Base-by-base conservation (phyloP, 2,329 filamentous ascomycete genomes). In the Hypoxylon sp. region DNA sequence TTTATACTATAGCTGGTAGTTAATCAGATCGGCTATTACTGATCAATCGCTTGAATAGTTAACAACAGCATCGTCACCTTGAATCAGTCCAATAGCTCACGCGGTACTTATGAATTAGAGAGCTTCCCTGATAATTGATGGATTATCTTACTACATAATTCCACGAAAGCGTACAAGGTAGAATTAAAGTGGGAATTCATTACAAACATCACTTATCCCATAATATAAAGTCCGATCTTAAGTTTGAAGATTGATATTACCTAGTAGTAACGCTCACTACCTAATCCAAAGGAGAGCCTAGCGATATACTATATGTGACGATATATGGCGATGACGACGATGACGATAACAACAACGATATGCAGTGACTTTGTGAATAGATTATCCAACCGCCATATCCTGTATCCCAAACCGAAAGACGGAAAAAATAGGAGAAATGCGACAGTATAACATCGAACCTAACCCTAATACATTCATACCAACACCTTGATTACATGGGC, bases 161-260 rank as follows among this genome's bases (percentile, higher is more conserved):
- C 37, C n/a, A 37, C 14, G n/a, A 6, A 17, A 7, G 2, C n/a
- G 37, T 2, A 42, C 20, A 17, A 8, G 2, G 8, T 42, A 42
- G 14, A 17, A 17, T 44, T 22, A 3, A 20, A 44, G 37, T 6
- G n/a, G 17, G 37, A 44, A 6, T 11, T 37, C 11, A 22, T 22
- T 11, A 22, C 17, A 44, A 22, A 44, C 10, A 22, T 44, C 40
- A 44, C 17, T 4, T 22, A 44, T 11, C 17, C 40, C 17, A 44
- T 22, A 11, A 14, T 44, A 54, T 35, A 42, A 31, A 60, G 33
- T 22, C 14, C 2, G n/a, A 50, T 30, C 33, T 31, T 31, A 33
- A 20, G 17, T 64, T 59, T 63, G 1, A 56, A 63, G 30, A 33
- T 57, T 69, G 50, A 33, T 69, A 69, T 66, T 66, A 66, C 63